A percentile compares a stretch with the other conserved stretches of the same genome.
These are phyloP conservation scores for Antitrichia curtipendula DNA, from an alignment of 225 moss, liverwort and hornwort genomes.

Conservation along the genomic window DNA sequence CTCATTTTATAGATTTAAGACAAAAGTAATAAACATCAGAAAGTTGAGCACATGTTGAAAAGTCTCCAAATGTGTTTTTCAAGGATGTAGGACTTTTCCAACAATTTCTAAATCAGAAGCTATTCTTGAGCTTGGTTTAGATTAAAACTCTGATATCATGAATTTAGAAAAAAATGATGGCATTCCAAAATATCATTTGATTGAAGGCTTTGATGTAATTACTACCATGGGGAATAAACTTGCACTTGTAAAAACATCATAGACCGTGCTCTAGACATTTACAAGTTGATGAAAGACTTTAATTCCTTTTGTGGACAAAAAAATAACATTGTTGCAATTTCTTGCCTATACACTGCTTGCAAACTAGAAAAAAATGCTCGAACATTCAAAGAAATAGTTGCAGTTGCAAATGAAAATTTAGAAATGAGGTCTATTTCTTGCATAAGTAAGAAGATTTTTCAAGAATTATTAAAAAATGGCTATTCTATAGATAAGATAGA, in stretches of 20 bases:
- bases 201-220: neutral
- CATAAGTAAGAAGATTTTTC: neutral
- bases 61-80: neutral
- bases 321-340: neutral
- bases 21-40: neutral
- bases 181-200: rapidly evolving
- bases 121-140: rapidly evolving
- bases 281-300: neutral
- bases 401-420: no score
- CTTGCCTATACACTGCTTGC: neutral
- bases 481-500: rapidly evolving
- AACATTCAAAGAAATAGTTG: neutral
- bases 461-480: neutral
- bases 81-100: neutral
- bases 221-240: neutral
- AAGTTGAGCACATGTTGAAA: no score
- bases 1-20: neutral
- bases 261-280: neutral
- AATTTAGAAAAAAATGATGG: neutral
- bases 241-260: neutral
- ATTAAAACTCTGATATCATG: neutral
- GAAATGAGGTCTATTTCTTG: neutral
- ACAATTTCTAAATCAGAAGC: neutral
- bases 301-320: neutral
- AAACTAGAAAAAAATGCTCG: neutral